Percentiles rank a stretch among this genome's conserved stretches.
Conservation (phyloP, 768 basidiomycete genomes). For the Psilocybe subaeruginosa region DNA sequence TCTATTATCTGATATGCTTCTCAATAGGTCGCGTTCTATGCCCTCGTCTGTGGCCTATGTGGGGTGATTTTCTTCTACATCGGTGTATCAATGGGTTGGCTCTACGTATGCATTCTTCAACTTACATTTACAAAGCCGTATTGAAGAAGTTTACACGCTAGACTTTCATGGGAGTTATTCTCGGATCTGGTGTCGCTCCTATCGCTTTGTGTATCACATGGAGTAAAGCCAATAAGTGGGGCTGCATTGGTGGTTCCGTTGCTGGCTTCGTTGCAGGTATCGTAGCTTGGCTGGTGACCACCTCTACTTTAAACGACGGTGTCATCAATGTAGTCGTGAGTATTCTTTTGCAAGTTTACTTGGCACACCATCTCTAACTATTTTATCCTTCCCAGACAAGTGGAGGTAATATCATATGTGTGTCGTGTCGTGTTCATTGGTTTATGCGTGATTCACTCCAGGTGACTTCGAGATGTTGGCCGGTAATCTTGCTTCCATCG, state of each 20-base stretch:
- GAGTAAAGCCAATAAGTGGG: slow-evolving; percentile 84
- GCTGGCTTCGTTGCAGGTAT: slow-evolving; percentile 71
- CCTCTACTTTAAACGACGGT: slow-evolving; percentile 67
- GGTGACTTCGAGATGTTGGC: slow-evolving; percentile 76
- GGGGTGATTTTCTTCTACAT: slow-evolving; percentile 89
- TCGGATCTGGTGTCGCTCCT: slow-evolving; percentile 85
- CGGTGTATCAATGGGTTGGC: slow-evolving; percentile 92
- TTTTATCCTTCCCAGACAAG: not conserved
- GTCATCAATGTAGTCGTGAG: slow-evolving; percentile 64
- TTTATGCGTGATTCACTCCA: not conserved
- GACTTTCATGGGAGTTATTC: slow-evolving; percentile 88
- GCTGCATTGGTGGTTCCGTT: slow-evolving; percentile 76
- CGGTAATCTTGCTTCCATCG: slow-evolving; percentile 87
- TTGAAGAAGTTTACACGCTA: slow-evolving; percentile 25
- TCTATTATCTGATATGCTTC: not conserved
- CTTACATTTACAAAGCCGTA: not conserved
- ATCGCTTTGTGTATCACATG: slow-evolving; percentile 88
- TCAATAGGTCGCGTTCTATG: slow-evolving; percentile 64
- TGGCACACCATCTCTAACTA: not conserved
- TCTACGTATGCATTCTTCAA: slow-evolving; percentile 62
- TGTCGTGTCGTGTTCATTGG: too few species aligned
- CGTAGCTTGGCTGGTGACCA: slow-evolving; percentile 85
- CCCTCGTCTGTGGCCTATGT: slow-evolving; percentile 79
- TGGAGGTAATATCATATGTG: not conserved
- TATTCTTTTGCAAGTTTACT: not conserved